phyloP scores from a whole-genome alignment of 192 early-diverging fungal genomes.

The Umbelopsis ramanniana region DNA sequence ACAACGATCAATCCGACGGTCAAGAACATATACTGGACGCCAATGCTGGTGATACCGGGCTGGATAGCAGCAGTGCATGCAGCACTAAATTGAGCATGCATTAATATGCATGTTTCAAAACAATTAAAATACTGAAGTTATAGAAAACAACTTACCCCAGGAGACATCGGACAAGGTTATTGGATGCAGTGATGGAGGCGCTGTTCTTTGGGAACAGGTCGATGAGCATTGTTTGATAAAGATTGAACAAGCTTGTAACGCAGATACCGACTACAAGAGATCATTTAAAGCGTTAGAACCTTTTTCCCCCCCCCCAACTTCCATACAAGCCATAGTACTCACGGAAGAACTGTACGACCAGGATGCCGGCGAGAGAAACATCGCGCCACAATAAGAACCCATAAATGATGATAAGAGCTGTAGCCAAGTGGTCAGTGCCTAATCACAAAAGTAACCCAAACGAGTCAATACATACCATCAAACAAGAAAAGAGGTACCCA shows the following conservation, averaged over 20 bases:
- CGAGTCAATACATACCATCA: not conserved
- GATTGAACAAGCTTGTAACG: not conserved
- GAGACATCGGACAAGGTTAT: constrained; percentile 31
- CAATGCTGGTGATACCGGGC: constrained; percentile 26
- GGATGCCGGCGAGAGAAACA: not conserved
- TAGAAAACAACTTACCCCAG: constrained; percentile 25
- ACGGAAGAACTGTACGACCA: constrained; percentile 18
- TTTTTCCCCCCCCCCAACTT: too few species aligned
- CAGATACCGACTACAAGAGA: constrained; percentile 4
- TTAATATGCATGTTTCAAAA: too few species aligned
- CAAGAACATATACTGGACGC: constrained; percentile 22
- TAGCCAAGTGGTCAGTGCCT: not conserved
- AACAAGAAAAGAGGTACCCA: constrained; percentile 2
- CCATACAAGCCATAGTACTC: not conserved
- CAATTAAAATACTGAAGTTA: too few species aligned
- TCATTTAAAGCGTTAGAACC: not conserved
- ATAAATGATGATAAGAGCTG: constrained; percentile 7
- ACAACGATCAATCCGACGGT: constrained; percentile 6
- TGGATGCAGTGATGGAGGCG: constrained; percentile 33
- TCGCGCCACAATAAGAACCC: not conserved
- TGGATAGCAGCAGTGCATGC: constrained; percentile 26
- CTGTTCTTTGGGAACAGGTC: constrained; percentile 25
- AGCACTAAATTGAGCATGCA: not conserved
- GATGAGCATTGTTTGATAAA: constrained; percentile 23
- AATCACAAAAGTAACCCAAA: not conserved